Evolutionary conservation across 805 yeast species (phyloP).

Genomic region (Zygosaccharomyces bisporus): DNA sequence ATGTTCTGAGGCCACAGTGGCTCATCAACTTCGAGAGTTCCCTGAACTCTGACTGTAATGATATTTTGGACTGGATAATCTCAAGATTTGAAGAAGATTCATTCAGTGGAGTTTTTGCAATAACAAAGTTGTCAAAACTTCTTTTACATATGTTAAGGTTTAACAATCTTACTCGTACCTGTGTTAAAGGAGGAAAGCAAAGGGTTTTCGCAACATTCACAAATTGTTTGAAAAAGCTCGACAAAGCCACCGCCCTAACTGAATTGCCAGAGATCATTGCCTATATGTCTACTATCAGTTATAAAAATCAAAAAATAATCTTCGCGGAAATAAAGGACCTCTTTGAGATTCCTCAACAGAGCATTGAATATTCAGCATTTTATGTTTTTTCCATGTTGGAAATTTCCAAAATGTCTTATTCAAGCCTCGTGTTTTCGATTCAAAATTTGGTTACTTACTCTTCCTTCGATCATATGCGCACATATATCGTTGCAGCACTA

Average conservation of each 20-base stretch:
- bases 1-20: slow-evolving; percentile 27
- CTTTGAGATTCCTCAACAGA: slow-evolving; percentile 24
- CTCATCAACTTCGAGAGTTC: slow-evolving; percentile 19
- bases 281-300: slow-evolving; percentile 26
- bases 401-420: slow-evolving; percentile 24
- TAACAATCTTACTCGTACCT: slow-evolving; percentile 23
- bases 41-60: slow-evolving; percentile 43
- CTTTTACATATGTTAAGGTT: slow-evolving; percentile 32
- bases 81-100: slow-evolving; percentile 40
- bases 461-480: slow-evolving; percentile 16
- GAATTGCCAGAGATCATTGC: slow-evolving; percentile 12
- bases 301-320: slow-evolving; percentile 28
- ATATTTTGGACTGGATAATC: slow-evolving; percentile 46
- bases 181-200: slow-evolving; percentile 30
- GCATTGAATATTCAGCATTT: slow-evolving; percentile 30
- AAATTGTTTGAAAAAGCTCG: slow-evolving; percentile 20
- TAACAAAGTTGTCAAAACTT: slow-evolving; percentile 34
- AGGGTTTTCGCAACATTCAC: slow-evolving; percentile 23
- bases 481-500: slow-evolving; percentile 19
- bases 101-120: slow-evolving; percentile 40
- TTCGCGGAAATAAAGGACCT: slow-evolving; percentile 29
- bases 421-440: slow-evolving; percentile 18
- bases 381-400: slow-evolving; percentile 21
- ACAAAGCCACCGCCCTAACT: slow-evolving; percentile 8
- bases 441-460: slow-evolving; percentile 16